phyloP scores from a whole-genome alignment of 2,329 filamentous ascomycete genomes.

The Diaporthe amygdali region DNA sequence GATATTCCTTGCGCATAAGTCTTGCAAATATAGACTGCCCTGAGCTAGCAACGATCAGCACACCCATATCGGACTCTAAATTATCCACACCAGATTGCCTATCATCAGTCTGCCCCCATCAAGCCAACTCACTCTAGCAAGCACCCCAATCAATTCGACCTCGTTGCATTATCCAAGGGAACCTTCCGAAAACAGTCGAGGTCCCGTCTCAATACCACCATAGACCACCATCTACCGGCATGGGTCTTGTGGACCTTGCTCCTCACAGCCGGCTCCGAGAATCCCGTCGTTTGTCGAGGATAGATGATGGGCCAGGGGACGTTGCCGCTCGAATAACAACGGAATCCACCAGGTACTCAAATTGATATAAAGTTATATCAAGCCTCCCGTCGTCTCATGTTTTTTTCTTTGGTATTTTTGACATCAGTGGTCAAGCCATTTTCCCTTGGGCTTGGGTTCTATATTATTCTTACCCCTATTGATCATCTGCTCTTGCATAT shows the following conservation, averaged over 20 bases:
- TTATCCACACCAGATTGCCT: slow-evolving; percentile 10
- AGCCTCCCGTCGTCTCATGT: not conserved
- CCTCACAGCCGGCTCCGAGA: slow-evolving; percentile 5
- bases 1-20: not conserved
- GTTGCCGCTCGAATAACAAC: not conserved
- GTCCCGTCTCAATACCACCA: slow-evolving; percentile 2
- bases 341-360: not conserved
- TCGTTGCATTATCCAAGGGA: not conserved
- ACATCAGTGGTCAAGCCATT: not conserved
- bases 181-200: slow-evolving; percentile 14
- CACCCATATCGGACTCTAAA: slow-evolving; percentile 2
- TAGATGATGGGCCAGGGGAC: not conserved
- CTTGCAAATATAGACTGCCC: not conserved
- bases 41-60: not conserved
- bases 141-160: not conserved
- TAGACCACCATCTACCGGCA: not conserved
- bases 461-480: not conserved
- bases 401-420: not conserved
- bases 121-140: not conserved
- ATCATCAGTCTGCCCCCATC: not conserved
- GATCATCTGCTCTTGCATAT: too few relatives aligned
- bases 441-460: not conserved
- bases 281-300: not conserved
- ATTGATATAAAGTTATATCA: slow-evolving; percentile 4
- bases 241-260: not conserved